Evolutionary conservation across 2,329 filamentous ascomycete genomes (phyloP), one percentile per base, ranked within the genome.

Genomic region (Xylaria arbuscula): DNA sequence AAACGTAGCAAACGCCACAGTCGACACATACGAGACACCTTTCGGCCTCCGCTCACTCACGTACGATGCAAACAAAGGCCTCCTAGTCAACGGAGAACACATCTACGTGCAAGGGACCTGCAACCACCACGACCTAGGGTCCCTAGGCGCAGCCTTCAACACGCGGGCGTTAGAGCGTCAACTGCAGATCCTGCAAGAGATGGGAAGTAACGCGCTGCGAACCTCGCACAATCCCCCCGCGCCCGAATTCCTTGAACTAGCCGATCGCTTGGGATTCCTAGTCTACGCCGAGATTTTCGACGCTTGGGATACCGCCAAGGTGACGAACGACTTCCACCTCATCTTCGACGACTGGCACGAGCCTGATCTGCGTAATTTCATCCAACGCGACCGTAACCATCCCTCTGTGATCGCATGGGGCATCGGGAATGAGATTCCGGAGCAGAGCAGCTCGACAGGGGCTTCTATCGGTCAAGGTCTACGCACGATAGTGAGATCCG

Each of bases 201-300:
- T 87, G 78, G 86, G 86, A 10, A 74, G 72, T 69, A 87, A 87
- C 67, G 82, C 83, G 0, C 76, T 87, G 3, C 81, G 85, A 3
- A 86, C 82, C 28, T 82, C 85, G 0, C 86, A 88, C 73, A 87
- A 87, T 74, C 85, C 85, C 0, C 85, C 85, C 0, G 84, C 85
- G 0, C 79, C 83, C 0, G 85, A 86, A 68, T 74, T 86, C 0
- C 79, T 88, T 0, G 82, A 86, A 10, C 72, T 87, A 7, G 80
- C 85, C 1, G 86, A 88, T 72, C 74, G 77, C 1, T 76, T 84
- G 74, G 85, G 85, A 0, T 81, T 87, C 66, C 56, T 88, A 3
- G 83, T 87, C 3, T 74, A 87, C 45, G 83, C 86, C 69, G 86
- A 88, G 76, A 83, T 86, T 19, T 88, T 87, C 70, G 86, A 88